Conservation (phyloP, 2,329 filamentous ascomycete genomes). For the Ophiostoma tasmaniense region DNA sequence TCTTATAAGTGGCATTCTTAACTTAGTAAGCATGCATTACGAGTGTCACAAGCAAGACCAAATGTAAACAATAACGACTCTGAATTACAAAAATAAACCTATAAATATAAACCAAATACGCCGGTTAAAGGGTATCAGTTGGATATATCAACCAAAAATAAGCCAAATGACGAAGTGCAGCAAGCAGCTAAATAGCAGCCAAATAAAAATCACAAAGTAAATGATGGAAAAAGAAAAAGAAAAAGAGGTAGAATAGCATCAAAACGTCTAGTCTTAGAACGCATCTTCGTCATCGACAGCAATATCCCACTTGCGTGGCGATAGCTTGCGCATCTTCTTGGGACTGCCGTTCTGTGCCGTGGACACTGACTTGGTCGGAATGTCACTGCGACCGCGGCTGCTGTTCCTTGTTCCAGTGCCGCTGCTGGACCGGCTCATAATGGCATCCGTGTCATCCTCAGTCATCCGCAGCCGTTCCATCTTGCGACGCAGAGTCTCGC, state of each 20-base stretch:
- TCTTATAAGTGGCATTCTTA: constrained; percentile 1
- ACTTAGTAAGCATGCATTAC: neutral
- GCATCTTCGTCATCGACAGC: constrained; percentile 33
- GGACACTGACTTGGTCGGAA: constrained; percentile 18
- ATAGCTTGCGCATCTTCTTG: constrained; percentile 46
- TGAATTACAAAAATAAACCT: neutral
- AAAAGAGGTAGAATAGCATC: neutral
- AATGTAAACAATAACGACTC: neutral
- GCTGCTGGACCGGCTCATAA: constrained; percentile 16
- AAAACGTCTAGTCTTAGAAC: constrained; percentile 20
- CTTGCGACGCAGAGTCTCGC: constrained; percentile 34
- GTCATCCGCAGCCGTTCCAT: constrained; percentile 45
- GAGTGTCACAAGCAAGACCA: neutral
- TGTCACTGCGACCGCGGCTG: neutral
- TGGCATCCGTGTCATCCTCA: constrained; percentile 25
- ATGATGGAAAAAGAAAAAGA: neutral
- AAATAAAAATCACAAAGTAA: neutral
- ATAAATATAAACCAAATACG: neutral
- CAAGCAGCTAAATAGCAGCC: neutral
- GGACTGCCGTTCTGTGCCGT: constrained; percentile 34
- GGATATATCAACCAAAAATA: neutral
- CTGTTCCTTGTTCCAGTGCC: neutral
- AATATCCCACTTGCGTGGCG: constrained; percentile 40
- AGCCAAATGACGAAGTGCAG: neutral
- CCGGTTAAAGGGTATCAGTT: neutral